Conservation (phyloP, 352 stramenopile genomes). For the Phytophthora fragariaefolia region DNA sequence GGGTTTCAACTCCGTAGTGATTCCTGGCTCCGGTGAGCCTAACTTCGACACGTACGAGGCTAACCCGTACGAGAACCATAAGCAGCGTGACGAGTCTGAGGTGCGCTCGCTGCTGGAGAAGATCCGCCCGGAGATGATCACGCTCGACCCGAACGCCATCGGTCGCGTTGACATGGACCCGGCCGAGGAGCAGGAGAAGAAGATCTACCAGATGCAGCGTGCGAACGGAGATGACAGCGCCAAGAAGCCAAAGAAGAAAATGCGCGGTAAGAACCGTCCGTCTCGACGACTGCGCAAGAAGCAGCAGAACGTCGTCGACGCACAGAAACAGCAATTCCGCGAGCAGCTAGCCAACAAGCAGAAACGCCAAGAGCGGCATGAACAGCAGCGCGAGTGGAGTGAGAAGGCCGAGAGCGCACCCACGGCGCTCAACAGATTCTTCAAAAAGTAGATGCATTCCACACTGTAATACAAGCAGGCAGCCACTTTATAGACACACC, state of each 20-base stretch:
- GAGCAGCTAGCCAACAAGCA: slow-evolving; percentile 85
- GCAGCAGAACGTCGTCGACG: slow-evolving; percentile 98
- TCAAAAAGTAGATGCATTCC: slow-evolving; percentile 74
- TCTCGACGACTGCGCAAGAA: slow-evolving; percentile 96
- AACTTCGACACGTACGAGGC: slow-evolving; percentile 99
- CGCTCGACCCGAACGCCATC: slow-evolving; percentile 94
- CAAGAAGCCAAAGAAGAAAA: slow-evolving; percentile 95
- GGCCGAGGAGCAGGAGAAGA: slow-evolving; percentile 85
- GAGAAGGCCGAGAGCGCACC: slow-evolving; percentile 77
- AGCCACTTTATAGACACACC: slow-evolving; percentile 27
- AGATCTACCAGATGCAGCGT: slow-evolving; percentile 75
- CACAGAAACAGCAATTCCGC: slow-evolving; percentile 92
- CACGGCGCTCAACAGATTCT: slow-evolving; percentile 89
- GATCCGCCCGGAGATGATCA: slow-evolving; percentile 98
- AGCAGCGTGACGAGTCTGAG: slow-evolving; percentile 96
- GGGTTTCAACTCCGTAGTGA: slow-evolving; percentile 89
- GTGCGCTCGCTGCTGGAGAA: slow-evolving; percentile 98
- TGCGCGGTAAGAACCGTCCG: slow-evolving; percentile 97
- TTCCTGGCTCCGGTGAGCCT: slow-evolving; percentile 96
- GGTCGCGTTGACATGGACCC: slow-evolving; percentile 93
- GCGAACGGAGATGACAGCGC: slow-evolving; percentile 70
- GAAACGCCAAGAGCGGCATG: slow-evolving; percentile 71
- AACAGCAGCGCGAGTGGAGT: slow-evolving; percentile 83
- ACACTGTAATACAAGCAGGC: slow-evolving; percentile 37
- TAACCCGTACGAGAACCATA: slow-evolving; percentile 97